A percentile compares a stretch with the other conserved stretches of the same genome.
Conservation (phyloP, 805 yeast species). For the Wickerhamomyces chambardii region DNA sequence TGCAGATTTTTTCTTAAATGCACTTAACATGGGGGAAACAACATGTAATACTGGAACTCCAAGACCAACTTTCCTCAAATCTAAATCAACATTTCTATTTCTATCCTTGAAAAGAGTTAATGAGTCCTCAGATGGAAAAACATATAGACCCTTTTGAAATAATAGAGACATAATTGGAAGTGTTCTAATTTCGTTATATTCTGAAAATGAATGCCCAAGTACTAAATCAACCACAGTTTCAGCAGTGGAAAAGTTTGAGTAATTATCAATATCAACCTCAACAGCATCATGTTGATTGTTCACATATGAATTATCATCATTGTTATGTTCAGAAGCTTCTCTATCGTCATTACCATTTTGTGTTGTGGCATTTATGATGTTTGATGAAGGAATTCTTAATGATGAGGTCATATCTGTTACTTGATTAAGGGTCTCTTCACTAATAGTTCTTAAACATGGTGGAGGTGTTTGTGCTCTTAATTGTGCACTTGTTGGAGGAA, state of each 20-base stretch:
- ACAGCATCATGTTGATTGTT: too few species aligned
- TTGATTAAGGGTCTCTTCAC: background rate
- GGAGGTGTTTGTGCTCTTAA: background rate
- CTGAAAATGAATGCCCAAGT: slow-evolving; percentile 12
- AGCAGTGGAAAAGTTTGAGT: slow-evolving; percentile 2
- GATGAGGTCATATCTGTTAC: too few species aligned
- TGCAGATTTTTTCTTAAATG: slow-evolving; percentile 20
- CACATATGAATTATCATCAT: too few species aligned
- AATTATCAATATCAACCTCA: too few species aligned
- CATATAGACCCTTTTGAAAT: slow-evolving; percentile 25
- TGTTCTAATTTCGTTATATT: slow-evolving; percentile 17
- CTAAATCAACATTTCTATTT: slow-evolving; percentile 16
- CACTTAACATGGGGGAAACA: slow-evolving; percentile 18
- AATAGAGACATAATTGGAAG: slow-evolving; percentile 23
- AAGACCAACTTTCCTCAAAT: slow-evolving; percentile 12
- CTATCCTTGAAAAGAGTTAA: slow-evolving; percentile 16
- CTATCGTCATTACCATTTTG: too few species aligned
- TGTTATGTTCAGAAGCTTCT: too few species aligned
- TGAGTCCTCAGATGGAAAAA: slow-evolving; percentile 27
- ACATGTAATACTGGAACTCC: slow-evolving; percentile 28
- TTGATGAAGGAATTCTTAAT: too few species aligned
- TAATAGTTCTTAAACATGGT: background rate
- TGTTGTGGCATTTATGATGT: too few species aligned
- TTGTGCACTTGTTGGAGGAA: too few species aligned
- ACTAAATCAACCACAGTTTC: slow-evolving; percentile 15